phyloP scores from a whole-genome alignment of 441 rosid genomes.

The Pelargonium myrrhifolium region DNA sequence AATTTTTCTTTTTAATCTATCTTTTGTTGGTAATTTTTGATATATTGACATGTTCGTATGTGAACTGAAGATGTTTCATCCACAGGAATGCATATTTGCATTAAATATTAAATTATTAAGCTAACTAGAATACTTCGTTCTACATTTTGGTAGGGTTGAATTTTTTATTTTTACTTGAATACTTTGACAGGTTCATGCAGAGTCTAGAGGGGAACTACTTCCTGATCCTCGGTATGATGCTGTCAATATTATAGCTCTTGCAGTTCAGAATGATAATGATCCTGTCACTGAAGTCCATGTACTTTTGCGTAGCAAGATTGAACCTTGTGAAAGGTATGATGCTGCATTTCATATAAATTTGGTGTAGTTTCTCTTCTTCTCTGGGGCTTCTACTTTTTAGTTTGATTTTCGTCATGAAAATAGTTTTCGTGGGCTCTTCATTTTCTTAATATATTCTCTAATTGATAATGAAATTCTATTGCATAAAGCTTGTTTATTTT shows the following conservation, averaged over 20 bases:
- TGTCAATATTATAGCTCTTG: constrained; percentile 58
- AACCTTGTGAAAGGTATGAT: constrained; percentile 46
- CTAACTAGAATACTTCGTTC: no score
- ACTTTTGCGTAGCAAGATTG: constrained; percentile 46
- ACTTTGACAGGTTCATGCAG: constrained; percentile 65
- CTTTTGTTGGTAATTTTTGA: not conserved
- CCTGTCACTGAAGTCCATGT: constrained; percentile 38
- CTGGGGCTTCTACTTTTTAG: not conserved
- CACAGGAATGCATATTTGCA: not conserved
- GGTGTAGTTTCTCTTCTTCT: constrained; percentile 6
- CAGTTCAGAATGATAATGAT: constrained; percentile 61
- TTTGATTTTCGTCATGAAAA: not conserved
- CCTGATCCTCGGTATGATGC: constrained; percentile 92
- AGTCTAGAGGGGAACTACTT: constrained; percentile 78
- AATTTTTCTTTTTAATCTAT: not conserved
- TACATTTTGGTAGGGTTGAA: not conserved
- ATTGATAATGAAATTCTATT: not conserved
- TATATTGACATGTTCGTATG: not conserved
- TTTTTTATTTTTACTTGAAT: constrained; percentile 2
- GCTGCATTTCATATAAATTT: constrained; percentile 7
- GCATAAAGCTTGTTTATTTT: not conserved
- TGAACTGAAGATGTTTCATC: not conserved
- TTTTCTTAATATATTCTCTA: not conserved
- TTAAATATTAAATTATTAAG: no score
- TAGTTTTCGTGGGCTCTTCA: not conserved